phyloP scores from a whole-genome alignment of 2,329 filamentous ascomycete genomes.

The Diplodia sapinea region DNA sequence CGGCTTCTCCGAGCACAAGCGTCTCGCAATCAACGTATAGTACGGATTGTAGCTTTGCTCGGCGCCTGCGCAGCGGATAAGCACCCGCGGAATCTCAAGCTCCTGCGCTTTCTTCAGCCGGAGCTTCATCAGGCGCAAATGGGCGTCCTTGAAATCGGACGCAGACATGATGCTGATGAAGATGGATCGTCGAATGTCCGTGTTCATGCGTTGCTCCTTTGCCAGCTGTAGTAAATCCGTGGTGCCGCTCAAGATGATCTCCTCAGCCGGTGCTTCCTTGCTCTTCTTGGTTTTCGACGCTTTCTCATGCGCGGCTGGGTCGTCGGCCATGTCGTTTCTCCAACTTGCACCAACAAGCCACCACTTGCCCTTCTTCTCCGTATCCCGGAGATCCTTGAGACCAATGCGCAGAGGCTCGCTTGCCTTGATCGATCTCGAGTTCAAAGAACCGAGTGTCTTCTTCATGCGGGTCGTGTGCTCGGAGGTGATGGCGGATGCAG shows the following conservation, averaged over 20 bases:
- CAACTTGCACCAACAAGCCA: conserved; percentile 98
- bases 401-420: conserved; percentile 83
- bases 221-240: conserved; percentile 77
- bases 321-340: conserved; percentile 53
- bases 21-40: conserved; percentile 83
- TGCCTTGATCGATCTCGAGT: conserved; percentile 69
- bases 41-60: conserved; percentile 90
- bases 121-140: conserved; percentile 78
- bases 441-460: conserved; percentile 82
- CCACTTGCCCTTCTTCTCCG: conserved; percentile 92
- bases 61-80: conserved; percentile 84
- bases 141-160: conserved; percentile 81
- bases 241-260: conserved; percentile 42
- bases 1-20: conserved; percentile 75
- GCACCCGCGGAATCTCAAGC: conserved; percentile 82
- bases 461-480: conserved; percentile 89
- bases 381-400: conserved; percentile 79
- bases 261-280: conserved; percentile 27
- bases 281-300: conserved; percentile 36
- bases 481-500: conserved; percentile 72
- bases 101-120: conserved; percentile 85
- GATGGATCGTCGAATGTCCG: conserved; percentile 84
- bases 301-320: conserved; percentile 46
- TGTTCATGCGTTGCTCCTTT: conserved; percentile 82
- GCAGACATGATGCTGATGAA: conserved; percentile 91